A percentile compares a stretch with the other conserved stretches of the same genome.
These are phyloP conservation scores for Metarhizium anisopliae DNA, from an alignment of 2,329 filamentous ascomycete genomes.

Conservation along the genomic window DNA sequence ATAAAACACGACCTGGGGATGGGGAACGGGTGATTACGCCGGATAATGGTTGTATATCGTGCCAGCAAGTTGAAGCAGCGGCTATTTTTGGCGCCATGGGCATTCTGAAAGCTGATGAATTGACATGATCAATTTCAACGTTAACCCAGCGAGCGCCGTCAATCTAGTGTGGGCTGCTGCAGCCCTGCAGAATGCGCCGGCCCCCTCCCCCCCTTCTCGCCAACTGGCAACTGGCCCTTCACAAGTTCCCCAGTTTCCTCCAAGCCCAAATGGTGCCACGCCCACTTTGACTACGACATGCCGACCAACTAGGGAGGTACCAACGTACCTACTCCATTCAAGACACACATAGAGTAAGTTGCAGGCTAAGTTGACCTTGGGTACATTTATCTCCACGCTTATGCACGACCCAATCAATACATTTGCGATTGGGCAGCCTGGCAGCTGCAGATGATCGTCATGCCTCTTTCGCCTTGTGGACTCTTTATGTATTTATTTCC, in stretches of 20 bases:
- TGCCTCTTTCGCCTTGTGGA: not conserved
- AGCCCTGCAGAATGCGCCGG: not conserved
- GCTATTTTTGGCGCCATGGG: not conserved
- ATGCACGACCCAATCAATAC: not conserved
- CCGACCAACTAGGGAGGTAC: not conserved
- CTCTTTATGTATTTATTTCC: not conserved
- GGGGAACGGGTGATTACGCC: too few relatives aligned
- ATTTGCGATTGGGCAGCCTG: not conserved
- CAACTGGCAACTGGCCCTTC: too few relatives aligned
- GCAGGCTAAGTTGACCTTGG: too few relatives aligned
- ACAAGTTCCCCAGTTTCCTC: too few relatives aligned
- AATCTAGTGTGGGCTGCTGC: not conserved
- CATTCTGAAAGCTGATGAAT: not conserved
- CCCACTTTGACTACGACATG: not conserved
- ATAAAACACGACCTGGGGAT: too few relatives aligned
- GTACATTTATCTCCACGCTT: not conserved
- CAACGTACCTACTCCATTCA: not conserved
- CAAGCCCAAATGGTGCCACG: not conserved
- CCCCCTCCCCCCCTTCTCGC: not conserved
- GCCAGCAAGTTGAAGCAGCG: not conserved
- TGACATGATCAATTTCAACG: too few relatives aligned
- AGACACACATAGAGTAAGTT: not conserved
- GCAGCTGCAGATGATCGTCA: not conserved
- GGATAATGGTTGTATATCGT: not conserved
- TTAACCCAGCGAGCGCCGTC: too few relatives aligned